Percentiles rank a stretch among this genome's conserved stretches.
Evolutionary conservation across 176 grass and related monocot genomes (phyloP).

Genomic region (Aegilops speltoides): DNA sequence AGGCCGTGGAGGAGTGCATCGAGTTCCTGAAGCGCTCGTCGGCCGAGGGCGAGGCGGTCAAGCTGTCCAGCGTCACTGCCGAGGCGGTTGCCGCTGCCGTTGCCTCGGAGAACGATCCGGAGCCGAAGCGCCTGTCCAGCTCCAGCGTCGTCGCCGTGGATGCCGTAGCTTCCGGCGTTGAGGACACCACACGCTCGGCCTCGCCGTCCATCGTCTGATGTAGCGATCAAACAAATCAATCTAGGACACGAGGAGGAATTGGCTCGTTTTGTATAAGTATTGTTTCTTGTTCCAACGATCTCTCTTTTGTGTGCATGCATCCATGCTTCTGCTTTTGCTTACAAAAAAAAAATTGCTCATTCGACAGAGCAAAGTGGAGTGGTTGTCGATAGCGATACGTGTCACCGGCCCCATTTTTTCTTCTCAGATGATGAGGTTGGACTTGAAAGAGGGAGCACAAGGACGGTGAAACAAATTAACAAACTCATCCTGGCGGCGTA

Average conservation of each 20-base stretch:
- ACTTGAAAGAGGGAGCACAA: background rate
- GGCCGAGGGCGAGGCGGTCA: constrained; percentile 51
- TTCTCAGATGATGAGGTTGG: no score
- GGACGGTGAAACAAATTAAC: background rate
- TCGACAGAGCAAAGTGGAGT: background rate
- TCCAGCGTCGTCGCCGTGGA: background rate
- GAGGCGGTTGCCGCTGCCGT: background rate
- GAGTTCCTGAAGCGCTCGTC: constrained; percentile 75
- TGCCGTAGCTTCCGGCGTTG: background rate
- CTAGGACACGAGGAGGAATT: background rate
- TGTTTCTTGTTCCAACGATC: constrained; percentile 12
- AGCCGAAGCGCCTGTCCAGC: background rate
- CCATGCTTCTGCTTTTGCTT: constrained; percentile 9
- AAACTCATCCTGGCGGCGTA: background rate
- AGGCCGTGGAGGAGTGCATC: constrained; percentile 79
- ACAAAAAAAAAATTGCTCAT: background rate
- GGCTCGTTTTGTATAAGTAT: background rate
- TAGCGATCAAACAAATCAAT: background rate
- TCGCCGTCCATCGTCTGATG: background rate
- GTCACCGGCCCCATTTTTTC: background rate
- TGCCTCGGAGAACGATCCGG: background rate
- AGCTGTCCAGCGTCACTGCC: constrained; percentile 26
- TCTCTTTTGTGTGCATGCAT: background rate
- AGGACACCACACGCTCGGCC: background rate
- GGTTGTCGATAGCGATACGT: background rate